phyloP scores from a whole-genome alignment of 768 basidiomycete species.

The Tricholoma furcatifolium region DNA sequence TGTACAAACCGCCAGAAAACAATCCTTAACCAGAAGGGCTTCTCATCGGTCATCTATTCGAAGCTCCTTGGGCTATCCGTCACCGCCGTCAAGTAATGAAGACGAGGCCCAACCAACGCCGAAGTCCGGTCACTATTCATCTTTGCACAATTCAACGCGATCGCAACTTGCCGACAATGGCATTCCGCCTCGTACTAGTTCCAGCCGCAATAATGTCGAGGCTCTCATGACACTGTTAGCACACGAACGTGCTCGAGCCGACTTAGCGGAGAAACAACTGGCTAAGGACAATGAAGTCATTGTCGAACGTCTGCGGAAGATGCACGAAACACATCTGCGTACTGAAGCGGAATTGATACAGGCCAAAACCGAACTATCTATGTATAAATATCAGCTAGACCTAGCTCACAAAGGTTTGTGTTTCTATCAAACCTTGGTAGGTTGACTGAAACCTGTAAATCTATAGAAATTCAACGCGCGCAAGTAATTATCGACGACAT shows the following conservation, averaged over 20 bases:
- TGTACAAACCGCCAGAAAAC: not conserved
- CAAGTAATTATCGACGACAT: slow-evolving; percentile 50
- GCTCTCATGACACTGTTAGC: slow-evolving; percentile 20
- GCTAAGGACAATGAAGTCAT: slow-evolving; percentile 21
- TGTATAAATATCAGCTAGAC: slow-evolving; percentile 60
- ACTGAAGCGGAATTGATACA: slow-evolving; percentile 30
- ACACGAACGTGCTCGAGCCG: slow-evolving; percentile 37
- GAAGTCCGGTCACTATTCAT: not conserved
- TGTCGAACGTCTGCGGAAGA: slow-evolving; percentile 28
- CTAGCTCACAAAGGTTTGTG: slow-evolving; percentile 48
- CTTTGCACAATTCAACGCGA: slow-evolving; percentile 2
- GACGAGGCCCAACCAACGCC: not conserved
- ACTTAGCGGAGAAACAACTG: slow-evolving; percentile 34
- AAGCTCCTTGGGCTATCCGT: slow-evolving; percentile 4
- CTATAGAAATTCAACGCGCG: slow-evolving; percentile 49
- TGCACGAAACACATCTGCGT: slow-evolving; percentile 27
- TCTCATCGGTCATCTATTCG: slow-evolving; percentile 10
- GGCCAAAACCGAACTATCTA: slow-evolving; percentile 45
- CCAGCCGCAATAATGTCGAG: slow-evolving; percentile 1
- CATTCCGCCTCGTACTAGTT: not conserved
- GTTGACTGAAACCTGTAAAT: not conserved
- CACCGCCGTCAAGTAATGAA: not conserved
- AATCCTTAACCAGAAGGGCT: not conserved
- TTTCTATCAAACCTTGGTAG: not conserved
- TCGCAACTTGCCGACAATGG: not conserved